Conservation (phyloP, 768 basidiomycete species). For the Tulasnella sp. region DNA sequence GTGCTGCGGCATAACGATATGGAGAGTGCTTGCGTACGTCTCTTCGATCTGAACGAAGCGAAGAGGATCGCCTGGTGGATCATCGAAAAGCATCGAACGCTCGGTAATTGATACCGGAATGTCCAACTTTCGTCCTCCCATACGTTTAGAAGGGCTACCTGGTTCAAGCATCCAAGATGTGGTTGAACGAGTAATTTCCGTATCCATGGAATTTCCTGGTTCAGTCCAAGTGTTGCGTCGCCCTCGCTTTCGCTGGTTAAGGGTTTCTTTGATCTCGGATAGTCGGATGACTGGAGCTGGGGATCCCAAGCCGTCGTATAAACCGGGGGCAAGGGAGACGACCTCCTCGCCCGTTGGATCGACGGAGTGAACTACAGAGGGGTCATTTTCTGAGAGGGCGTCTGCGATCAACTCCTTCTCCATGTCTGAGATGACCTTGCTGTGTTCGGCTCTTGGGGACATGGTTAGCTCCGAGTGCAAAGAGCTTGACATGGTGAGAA, state of each 20-base stretch:
- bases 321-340: neutral
- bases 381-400: constrained; percentile 7
- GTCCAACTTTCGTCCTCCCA: neutral
- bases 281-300: neutral
- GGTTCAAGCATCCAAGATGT: constrained; percentile 12
- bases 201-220: neutral
- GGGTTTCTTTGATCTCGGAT: neutral
- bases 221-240: constrained; percentile 4
- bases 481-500: constrained; percentile 9
- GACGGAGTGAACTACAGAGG: constrained; percentile 2
- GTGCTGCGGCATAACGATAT: constrained; percentile 19
- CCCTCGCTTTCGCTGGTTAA: neutral
- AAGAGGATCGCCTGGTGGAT: neutral
- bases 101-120: constrained; percentile 1
- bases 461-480: neutral
- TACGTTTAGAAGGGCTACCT: neutral
- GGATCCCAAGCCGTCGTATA: constrained; percentile 3
- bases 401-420: constrained; percentile 17
- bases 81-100: neutral
- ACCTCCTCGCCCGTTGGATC: neutral
- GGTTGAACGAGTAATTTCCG: neutral
- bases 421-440: neutral
- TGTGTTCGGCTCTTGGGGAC: neutral
- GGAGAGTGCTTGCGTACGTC: constrained; percentile 14
- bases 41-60: constrained; percentile 1